Conservation (phyloP, 192 early-diverging fungal genomes). For the Entomortierella beljakovae region DNA sequence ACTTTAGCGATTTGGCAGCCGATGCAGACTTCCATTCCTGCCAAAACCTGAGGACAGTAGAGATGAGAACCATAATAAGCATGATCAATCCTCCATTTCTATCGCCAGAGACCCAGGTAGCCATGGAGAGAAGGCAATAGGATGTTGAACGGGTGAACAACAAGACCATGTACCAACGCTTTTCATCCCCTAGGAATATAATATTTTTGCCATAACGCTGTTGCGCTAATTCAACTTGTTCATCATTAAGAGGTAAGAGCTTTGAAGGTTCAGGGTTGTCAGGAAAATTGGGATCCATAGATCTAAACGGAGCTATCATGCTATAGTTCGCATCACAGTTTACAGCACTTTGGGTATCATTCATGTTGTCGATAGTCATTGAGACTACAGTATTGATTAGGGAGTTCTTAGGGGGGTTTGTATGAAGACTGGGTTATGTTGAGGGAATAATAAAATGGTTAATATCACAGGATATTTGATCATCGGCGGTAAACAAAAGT, state of each 20-base stretch:
- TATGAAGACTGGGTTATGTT: too few relatives aligned
- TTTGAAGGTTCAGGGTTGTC: constrained; percentile 3
- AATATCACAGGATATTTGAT: too few relatives aligned
- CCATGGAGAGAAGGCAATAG: constrained; percentile 38
- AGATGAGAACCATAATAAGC: constrained; percentile 55
- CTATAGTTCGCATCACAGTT: too few relatives aligned
- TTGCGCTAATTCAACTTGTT: constrained; percentile 23
- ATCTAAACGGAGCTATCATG: too few relatives aligned
- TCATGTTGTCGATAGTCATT: too few relatives aligned
- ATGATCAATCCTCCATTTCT: constrained; percentile 35
- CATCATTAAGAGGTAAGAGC: constrained; percentile 30
- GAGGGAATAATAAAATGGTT: too few relatives aligned
- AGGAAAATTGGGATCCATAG: too few relatives aligned
- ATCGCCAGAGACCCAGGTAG: constrained; percentile 31
- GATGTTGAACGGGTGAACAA: constrained; percentile 60
- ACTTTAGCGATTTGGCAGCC: constrained; percentile 36
- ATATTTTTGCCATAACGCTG: constrained; percentile 29
- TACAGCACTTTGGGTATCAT: too few relatives aligned
- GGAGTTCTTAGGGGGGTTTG: too few relatives aligned
- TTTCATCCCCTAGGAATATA: constrained; percentile 21
- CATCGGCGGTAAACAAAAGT: too few relatives aligned
- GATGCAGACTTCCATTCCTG: constrained; percentile 57
- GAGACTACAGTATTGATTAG: too few relatives aligned
- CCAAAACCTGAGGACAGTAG: constrained; percentile 52
- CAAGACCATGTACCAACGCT: constrained; percentile 49